Percentiles rank a stretch among this genome's conserved stretches.
phyloP scores from a whole-genome alignment of 2,329 filamentous ascomycete species.

The Pyricularia pennisetigena region DNA sequence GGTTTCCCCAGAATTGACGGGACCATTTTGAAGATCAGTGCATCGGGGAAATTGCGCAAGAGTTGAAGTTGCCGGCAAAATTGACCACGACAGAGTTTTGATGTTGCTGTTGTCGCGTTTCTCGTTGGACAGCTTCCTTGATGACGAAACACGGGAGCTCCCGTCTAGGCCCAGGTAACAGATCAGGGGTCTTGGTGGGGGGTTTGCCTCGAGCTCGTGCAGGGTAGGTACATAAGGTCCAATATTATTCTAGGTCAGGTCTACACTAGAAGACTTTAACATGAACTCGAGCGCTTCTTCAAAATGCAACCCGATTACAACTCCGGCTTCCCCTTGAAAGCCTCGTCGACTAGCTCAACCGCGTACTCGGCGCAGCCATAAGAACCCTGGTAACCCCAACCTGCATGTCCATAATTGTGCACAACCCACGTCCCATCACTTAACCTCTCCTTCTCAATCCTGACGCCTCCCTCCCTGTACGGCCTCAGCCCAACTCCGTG shows the following conservation, averaged over 20 bases:
- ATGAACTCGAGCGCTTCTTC: neutral
- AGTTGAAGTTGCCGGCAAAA: neutral
- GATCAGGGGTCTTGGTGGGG: neutral
- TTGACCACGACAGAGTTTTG: neutral
- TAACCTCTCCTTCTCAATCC: constrained; percentile 57
- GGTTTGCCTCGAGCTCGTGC: neutral
- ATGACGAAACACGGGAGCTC: neutral
- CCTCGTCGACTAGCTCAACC: constrained; percentile 56
- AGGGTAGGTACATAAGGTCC: neutral
- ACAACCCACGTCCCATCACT: constrained; percentile 26
- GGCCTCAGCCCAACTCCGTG: constrained; percentile 79
- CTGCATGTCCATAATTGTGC: constrained; percentile 72
- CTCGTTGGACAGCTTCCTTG: neutral
- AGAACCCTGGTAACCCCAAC: constrained; percentile 63
- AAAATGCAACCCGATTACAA: neutral
- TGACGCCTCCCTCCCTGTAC: constrained; percentile 59
- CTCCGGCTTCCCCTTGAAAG: constrained; percentile 22
- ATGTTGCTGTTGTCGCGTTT: neutral
- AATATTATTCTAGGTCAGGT: no score
- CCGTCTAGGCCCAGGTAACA: neutral
- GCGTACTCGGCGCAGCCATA: constrained; percentile 64
- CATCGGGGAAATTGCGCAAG: neutral
- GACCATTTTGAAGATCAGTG: constrained; percentile 7
- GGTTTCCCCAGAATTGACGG: constrained; percentile 14
- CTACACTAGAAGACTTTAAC: neutral